A percentile compares a stretch with the other conserved stretches of the same genome.
These are phyloP conservation scores for Annulohypoxylon truncatum DNA, from an alignment of 2,329 filamentous ascomycete genomes.

Conservation along the genomic window DNA sequence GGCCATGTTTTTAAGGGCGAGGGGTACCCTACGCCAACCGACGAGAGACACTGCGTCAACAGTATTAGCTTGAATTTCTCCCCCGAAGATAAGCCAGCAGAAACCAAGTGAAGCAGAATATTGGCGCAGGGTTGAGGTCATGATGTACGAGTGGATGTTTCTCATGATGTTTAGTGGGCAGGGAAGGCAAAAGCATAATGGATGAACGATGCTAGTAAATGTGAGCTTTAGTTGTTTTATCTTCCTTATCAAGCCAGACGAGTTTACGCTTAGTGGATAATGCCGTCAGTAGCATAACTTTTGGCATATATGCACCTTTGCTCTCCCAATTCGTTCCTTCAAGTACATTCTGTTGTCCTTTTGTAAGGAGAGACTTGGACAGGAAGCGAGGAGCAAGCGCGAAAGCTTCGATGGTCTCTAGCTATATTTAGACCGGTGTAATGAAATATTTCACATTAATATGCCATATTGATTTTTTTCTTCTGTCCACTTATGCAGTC, in stretches of 20 bases:
- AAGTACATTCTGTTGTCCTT: neutral
- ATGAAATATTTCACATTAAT: neutral
- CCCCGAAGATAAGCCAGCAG: constrained; percentile 67
- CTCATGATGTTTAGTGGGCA: neutral
- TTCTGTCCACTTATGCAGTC: neutral
- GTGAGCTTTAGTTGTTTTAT: neutral
- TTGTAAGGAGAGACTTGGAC: neutral
- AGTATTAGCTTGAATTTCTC: constrained; percentile 89
- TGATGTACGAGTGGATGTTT: neutral
- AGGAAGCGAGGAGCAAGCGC: too few relatives aligned
- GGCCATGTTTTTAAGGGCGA: constrained; percentile 95
- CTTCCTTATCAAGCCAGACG: neutral
- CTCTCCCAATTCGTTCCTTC: neutral
- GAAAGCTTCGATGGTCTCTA: neutral
- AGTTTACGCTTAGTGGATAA: neutral
- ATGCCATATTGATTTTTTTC: neutral
- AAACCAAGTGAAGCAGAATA: constrained; percentile 49
- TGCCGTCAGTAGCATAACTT: neutral
- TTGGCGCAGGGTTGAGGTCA: constrained; percentile 50
- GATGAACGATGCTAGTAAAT: neutral
- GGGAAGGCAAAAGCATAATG: neutral
- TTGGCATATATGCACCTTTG: neutral
- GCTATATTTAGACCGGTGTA: too few relatives aligned
- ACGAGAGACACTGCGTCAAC: constrained; percentile 98
- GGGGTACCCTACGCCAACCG: constrained; percentile 83